Percentiles rank a stretch among this genome's conserved stretches.
Evolutionary conservation across 257 asterid species (phyloP).

Genomic region (Coffea canephora): DNA sequence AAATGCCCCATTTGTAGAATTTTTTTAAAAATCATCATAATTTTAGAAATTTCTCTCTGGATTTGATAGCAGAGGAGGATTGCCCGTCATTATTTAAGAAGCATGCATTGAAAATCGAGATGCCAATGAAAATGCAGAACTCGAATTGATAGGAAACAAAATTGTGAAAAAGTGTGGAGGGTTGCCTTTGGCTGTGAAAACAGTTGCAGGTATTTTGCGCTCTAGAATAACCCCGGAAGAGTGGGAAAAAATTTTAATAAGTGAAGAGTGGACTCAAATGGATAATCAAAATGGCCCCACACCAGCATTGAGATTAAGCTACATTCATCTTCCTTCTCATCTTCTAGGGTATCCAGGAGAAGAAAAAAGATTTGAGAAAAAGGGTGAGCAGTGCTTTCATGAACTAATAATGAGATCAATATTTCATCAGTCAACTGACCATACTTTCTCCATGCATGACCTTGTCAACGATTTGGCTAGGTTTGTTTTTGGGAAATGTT

Average conservation of each 20-base stretch:
- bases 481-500: constrained; percentile 46
- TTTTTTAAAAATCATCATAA: too few relatives aligned
- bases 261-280: not conserved
- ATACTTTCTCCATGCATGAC: constrained; percentile 40
- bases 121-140: not conserved
- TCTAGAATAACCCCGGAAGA: not conserved
- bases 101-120: constrained; percentile 5
- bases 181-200: constrained; percentile 20
- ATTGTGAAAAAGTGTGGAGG: constrained; percentile 8
- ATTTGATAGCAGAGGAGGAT: too few relatives aligned
- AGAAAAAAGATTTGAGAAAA: not conserved
- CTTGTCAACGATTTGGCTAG: constrained; percentile 64
- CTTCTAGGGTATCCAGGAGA: not conserved
- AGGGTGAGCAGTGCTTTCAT: not conserved
- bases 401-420: constrained; percentile 12
- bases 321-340: constrained; percentile 13
- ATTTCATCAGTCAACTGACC: not conserved
- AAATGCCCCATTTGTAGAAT: too few relatives aligned
- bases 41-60: too few relatives aligned
- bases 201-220: constrained; percentile 9
- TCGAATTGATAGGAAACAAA: constrained; percentile 1
- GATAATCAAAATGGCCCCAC: not conserved
- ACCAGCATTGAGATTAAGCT: constrained; percentile 13
- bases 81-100: constrained; percentile 9
- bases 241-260: constrained; percentile 2